Percentiles rank a stretch among this genome's conserved stretches.
Conservation (phyloP, 148 eudicot species). For the Simmondsia chinensis region DNA sequence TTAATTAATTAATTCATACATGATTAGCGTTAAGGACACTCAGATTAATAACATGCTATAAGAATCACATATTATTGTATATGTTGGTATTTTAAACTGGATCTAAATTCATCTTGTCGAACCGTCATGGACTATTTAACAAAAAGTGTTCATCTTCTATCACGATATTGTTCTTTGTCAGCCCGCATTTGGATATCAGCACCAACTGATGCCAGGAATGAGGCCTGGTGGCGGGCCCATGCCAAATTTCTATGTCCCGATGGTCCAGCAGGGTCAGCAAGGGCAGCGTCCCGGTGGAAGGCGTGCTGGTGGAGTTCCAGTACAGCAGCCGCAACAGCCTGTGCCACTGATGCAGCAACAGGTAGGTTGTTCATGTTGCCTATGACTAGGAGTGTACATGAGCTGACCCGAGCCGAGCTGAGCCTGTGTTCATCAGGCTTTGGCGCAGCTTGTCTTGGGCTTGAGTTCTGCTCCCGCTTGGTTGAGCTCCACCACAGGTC, state of each 20-base stretch:
- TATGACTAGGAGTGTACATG: not conserved
- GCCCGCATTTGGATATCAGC: slow-evolving; percentile 84
- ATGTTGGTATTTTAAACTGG: no score
- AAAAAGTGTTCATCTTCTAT: no score
- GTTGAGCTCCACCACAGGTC: no score
- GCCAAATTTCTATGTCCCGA: slow-evolving; percentile 71
- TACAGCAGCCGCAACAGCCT: slow-evolving; percentile 59
- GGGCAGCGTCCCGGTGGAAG: slow-evolving; percentile 74
- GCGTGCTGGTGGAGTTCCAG: slow-evolving; percentile 40
- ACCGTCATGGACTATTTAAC: no score
- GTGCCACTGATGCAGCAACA: slow-evolving; percentile 62
- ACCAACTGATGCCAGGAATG: slow-evolving; percentile 69
- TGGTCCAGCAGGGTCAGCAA: slow-evolving; percentile 70
- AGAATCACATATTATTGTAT: no score
- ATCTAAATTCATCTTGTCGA: no score
- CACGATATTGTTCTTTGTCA: slow-evolving; percentile 17
- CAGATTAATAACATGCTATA: no score
- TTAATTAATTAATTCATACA: no score
- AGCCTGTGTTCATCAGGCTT: not conserved
- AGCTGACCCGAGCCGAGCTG: no score
- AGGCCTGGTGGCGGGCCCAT: slow-evolving; percentile 63
- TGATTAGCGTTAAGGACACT: no score
- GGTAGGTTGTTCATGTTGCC: slow-evolving; percentile 15
- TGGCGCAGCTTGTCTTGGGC: not conserved
- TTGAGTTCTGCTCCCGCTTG: no score